Conservation (phyloP, 2,329 filamentous ascomycete species). For the Biscogniauxia mediterranea region DNA sequence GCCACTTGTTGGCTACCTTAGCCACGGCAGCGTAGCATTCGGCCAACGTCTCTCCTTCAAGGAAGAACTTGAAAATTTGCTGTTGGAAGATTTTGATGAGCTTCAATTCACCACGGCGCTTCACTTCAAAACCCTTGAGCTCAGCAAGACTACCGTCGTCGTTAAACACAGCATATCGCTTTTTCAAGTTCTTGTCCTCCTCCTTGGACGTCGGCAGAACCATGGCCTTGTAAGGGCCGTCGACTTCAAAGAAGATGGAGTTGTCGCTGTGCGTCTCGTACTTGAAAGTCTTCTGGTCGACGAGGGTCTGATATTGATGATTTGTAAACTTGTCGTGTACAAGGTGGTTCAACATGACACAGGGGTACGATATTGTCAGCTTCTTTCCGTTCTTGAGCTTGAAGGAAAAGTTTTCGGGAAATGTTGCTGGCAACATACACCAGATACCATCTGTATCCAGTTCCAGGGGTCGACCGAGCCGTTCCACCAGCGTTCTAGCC, state of each 20-base stretch:
- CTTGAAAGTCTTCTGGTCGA: conserved; percentile 74
- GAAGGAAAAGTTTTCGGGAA: conserved; percentile 95
- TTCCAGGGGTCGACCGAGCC: conserved; percentile 88
- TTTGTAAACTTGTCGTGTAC: conserved; percentile 96
- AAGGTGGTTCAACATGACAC: conserved; percentile 97
- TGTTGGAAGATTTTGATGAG: conserved; percentile 99
- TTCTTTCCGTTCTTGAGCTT: conserved; percentile 96
- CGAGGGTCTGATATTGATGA: conserved; percentile 90
- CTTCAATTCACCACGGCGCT: conserved; percentile 95
- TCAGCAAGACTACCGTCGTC: conserved; percentile 94
- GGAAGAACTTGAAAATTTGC: conserved; percentile 98
- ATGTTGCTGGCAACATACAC: conserved; percentile 96
- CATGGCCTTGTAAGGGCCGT: conserved; percentile 97
- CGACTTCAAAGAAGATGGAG: conserved; percentile 98
- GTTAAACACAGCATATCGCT: conserved; percentile 98
- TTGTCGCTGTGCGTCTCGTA: conserved; percentile 99
- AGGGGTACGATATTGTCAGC: conserved; percentile 92
- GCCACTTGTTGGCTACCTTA: conserved; percentile 92
- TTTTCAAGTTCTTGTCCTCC: conserved; percentile 99
- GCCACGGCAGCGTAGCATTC: conserved; percentile 92
- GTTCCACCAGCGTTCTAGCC: conserved; percentile 88
- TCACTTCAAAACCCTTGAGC: conserved; percentile 95
- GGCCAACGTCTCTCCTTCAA: conserved; percentile 81
- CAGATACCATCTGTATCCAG: conserved; percentile 98
- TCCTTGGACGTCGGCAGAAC: conserved; percentile 96